Percentiles rank a stretch among this genome's conserved stretches.
These are phyloP conservation scores for Collybia nuda DNA, from an alignment of 768 basidiomycete species.

Conservation along the genomic window DNA sequence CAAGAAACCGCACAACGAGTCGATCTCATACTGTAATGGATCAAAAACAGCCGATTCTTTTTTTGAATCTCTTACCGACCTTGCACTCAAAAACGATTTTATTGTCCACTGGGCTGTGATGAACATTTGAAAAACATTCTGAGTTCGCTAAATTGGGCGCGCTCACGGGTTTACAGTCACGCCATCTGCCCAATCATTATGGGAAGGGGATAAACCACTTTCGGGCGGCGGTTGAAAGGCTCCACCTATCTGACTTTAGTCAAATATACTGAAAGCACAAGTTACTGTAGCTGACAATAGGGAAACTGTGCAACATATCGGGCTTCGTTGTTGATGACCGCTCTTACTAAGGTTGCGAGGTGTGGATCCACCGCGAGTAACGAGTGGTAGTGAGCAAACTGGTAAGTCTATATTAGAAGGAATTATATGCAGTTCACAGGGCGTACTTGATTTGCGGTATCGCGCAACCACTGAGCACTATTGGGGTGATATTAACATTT, in stretches of 20 bases:
- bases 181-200: conserved; percentile 68
- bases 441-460: conserved; percentile 74
- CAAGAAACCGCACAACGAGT: conserved; percentile 76
- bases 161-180: conserved; percentile 76
- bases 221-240: conserved; percentile 81
- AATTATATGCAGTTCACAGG: neutral
- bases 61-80: conserved; percentile 28
- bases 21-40: conserved; percentile 64
- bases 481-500: conserved; percentile 6
- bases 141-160: neutral
- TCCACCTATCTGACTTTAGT: conserved; percentile 38
- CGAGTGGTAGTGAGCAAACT: conserved; percentile 72
- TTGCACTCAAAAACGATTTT: conserved; percentile 82
- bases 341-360: conserved; percentile 67
- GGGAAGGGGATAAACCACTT: conserved; percentile 60
- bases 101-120: conserved; percentile 60
- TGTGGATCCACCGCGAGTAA: conserved; percentile 57
- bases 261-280: neutral
- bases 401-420: conserved; percentile 3
- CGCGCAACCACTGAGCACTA: conserved; percentile 83
- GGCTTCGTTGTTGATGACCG: conserved; percentile 82
- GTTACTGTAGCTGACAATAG: conserved; percentile 56
- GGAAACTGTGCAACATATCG: conserved; percentile 71
- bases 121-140: neutral
- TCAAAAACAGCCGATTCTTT: neutral